Base-by-base conservation (phyloP, 495 filamentous ascomycete genomes). In the Lasiosphaeria hispida region DNA sequence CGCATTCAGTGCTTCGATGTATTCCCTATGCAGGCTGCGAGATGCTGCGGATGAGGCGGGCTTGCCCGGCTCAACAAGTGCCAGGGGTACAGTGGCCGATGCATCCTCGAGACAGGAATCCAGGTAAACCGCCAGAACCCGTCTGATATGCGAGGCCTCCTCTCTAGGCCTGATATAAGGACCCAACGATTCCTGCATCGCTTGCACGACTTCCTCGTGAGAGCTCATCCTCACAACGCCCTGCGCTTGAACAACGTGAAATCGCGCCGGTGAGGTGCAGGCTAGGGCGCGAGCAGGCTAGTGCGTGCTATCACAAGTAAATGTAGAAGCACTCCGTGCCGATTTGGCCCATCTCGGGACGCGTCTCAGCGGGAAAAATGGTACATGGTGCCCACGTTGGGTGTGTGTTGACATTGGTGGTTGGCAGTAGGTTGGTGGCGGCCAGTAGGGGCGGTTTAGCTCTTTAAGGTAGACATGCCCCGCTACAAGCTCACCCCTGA, bases 1-100 rank as follows among this genome's bases (percentile, higher is more conserved):
- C 39, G 77, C 82, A 54, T 74, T 73, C n/a, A 86, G 66, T 3
- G 83, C 83, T 40, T 84, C 71, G 42, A 87, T 65, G 53, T 86
- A 88, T 56, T 83, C 74, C 56, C 68, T 66, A 18, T 75, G 73
- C 1, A 66, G 68, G n/a, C 72, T 75, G 1, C 65, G 65, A 0
- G 69, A 54, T 18, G 64, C 53, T 55, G 58, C 68, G 35, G 39
- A 48, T 37, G 45, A 13, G 53, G 48, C 70, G 17, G 44, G 60
- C 36, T 48, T 53, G 15, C 62, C 63, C 6, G 65, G 34, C 6
- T 75, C 71, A 13, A 74, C 55, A 9, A 80, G 72, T 13, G 71
- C 70, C 30, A 79, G 57, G 5, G 76, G 72, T 15, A 59, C 68
- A 33, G 49, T 57, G 10, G 73, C 53, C n/a, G 68, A 56, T 11